Percentiles rank a stretch among this genome's conserved stretches.
phyloP scores from a whole-genome alignment of 768 basidiomycete species.

The Mycena amicta region DNA sequence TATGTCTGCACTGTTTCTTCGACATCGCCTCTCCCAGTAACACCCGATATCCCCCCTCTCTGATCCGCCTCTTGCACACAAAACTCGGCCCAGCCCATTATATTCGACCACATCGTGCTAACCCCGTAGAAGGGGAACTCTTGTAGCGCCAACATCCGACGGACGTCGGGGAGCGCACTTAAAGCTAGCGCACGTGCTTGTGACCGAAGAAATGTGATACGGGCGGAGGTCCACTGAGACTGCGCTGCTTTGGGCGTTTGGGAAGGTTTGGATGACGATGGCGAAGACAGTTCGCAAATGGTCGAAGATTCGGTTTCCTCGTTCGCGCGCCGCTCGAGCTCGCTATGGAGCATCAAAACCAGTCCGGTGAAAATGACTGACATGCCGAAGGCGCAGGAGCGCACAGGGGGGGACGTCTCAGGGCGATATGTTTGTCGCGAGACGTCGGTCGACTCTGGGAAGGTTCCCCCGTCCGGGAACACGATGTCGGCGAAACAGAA shows the following conservation, averaged over 20 bases:
- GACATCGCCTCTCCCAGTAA: neutral
- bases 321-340: neutral
- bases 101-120: neutral
- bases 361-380: neutral
- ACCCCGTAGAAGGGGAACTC: neutral
- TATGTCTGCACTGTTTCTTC: neutral
- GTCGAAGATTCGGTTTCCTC: neutral
- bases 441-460: neutral
- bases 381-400: neutral
- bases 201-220: neutral
- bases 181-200: neutral
- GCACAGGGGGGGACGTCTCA: neutral
- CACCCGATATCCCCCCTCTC: neutral
- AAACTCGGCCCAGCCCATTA: neutral
- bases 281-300: neutral
- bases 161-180: neutral
- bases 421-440: neutral
- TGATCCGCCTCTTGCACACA: neutral
- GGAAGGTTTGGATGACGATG: neutral
- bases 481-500: neutral
- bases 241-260: neutral
- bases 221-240: neutral
- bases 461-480: neutral
- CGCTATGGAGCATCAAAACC: neutral
- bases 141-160: neutral